phyloP scores from a whole-genome alignment of 2,329 filamentous ascomycete species.

The Trematosphaeria pertusa region DNA sequence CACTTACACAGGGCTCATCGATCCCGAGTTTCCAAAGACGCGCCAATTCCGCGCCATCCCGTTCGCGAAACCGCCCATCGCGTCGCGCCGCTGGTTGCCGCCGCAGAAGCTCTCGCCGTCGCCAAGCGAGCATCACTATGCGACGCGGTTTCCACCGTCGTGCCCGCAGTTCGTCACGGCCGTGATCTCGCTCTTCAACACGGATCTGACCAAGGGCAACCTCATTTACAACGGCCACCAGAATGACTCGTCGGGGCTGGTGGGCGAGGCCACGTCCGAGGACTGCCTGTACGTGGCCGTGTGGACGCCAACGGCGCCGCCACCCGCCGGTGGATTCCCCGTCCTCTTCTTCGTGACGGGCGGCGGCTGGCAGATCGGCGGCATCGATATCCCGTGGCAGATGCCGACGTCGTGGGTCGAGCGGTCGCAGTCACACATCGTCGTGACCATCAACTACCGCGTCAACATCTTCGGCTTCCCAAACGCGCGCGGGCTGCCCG shows the following conservation, averaged over 20 bases:
- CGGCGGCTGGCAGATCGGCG: constrained; percentile 53
- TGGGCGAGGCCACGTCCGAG: constrained; percentile 32
- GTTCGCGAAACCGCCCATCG: constrained; percentile 37
- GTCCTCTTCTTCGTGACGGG: constrained; percentile 57
- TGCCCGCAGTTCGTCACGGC: constrained; percentile 31
- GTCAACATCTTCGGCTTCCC: constrained; percentile 47
- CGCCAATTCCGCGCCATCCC: constrained; percentile 40
- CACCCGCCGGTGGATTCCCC: constrained; percentile 36
- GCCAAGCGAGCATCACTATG: constrained; percentile 9
- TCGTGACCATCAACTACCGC: constrained; percentile 32
- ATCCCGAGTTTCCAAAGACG: constrained; percentile 33
- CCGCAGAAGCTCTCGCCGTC: constrained; percentile 23
- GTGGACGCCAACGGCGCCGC: constrained; percentile 48
- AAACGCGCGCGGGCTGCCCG: constrained; percentile 27
- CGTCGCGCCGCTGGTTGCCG: constrained; percentile 36
- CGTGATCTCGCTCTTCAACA: constrained; percentile 34
- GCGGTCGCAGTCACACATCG: constrained; percentile 36
- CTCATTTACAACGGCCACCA: constrained; percentile 43
- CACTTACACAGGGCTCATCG: constrained; percentile 26
- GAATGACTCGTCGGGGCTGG: constrained; percentile 25
- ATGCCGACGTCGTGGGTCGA: constrained; percentile 18
- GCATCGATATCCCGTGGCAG: constrained; percentile 49
- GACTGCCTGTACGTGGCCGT: constrained; percentile 56
- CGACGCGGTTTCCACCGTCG: constrained; percentile 24
- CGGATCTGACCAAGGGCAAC: constrained; percentile 38